A percentile compares a stretch with the other conserved stretches of the same genome.
Evolutionary conservation across 805 yeast genomes (phyloP).

Genomic region (Starmerella riodocensis): DNA sequence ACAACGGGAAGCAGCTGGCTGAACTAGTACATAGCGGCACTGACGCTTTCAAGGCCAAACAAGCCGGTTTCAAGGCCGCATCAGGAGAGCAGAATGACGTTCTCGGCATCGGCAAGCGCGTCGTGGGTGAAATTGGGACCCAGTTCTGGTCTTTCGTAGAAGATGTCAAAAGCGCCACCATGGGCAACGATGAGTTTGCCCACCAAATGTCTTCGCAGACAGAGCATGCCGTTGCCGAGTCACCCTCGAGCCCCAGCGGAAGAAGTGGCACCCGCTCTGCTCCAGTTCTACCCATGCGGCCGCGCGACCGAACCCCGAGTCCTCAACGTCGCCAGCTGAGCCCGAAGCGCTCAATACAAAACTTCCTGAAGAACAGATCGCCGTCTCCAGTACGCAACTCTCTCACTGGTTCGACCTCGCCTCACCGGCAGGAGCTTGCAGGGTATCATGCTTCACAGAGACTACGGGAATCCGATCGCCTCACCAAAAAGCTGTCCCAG

Average conservation of each 20-base stretch:
- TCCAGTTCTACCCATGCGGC: no score
- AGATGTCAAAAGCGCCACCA: slow-evolving; percentile 27
- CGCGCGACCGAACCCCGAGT: slow-evolving; percentile 5
- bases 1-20: slow-evolving; percentile 15
- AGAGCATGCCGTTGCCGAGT: no score
- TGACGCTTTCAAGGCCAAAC: neutral
- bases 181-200: slow-evolving; percentile 24
- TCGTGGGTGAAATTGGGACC: slow-evolving; percentile 26
- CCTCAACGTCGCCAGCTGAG: slow-evolving; percentile 9
- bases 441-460: slow-evolving; percentile 11
- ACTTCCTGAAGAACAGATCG: slow-evolving; percentile 10
- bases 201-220: no score
- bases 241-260: no score
- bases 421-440: slow-evolving; percentile 4
- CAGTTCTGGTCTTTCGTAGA: slow-evolving; percentile 29
- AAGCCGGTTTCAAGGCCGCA: neutral
- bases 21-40: slow-evolving; percentile 5
- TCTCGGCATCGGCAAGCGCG: slow-evolving; percentile 24
- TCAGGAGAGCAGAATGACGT: slow-evolving; percentile 18
- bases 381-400: slow-evolving; percentile 12
- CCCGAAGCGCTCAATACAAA: slow-evolving; percentile 13
- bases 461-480: slow-evolving; percentile 11
- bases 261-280: no score
- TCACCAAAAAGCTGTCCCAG: slow-evolving; percentile 12
- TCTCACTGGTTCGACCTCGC: slow-evolving; percentile 6